Percentiles rank a stretch among this genome's conserved stretches.
These are phyloP conservation scores for Dryadomyces quercus-mongolicae DNA, from an alignment of 2,329 filamentous ascomycete genomes.

Conservation along the genomic window DNA sequence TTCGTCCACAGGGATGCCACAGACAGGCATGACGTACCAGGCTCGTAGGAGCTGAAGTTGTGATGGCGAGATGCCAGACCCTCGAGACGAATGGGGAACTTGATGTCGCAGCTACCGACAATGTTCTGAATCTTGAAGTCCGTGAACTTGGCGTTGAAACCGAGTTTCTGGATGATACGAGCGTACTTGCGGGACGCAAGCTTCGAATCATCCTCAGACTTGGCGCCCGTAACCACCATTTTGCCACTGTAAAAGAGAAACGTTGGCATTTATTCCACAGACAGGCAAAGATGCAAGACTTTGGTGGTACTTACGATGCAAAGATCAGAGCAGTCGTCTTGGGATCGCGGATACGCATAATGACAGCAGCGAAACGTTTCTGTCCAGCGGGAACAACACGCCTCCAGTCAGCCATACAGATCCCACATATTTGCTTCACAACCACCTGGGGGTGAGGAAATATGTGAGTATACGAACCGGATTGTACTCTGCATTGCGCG, in stretches of 20 bases:
- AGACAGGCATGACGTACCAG: constrained; percentile 20
- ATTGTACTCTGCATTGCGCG: constrained; percentile 97
- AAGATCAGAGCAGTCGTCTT: constrained; percentile 99
- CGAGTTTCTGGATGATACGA: constrained; percentile 98
- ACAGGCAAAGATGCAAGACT: no score
- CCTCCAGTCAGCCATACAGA: not conserved
- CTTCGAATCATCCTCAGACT: constrained; percentile 96
- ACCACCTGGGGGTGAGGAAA: not conserved
- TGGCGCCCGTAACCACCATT: constrained; percentile 98
- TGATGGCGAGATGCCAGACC: constrained; percentile 96
- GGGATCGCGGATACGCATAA: constrained; percentile 98
- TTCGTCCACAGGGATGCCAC: no score
- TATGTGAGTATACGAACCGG: constrained; percentile 29
- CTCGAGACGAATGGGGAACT: constrained; percentile 96
- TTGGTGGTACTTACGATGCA: constrained; percentile 30
- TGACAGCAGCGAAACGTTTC: constrained; percentile 95
- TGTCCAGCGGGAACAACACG: not conserved
- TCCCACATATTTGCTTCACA: not conserved
- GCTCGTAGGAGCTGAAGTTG: constrained; percentile 98
- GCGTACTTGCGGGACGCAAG: constrained; percentile 96
- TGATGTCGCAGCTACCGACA: constrained; percentile 96
- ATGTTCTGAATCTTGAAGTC: constrained; percentile 99
- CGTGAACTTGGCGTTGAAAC: constrained; percentile 98
- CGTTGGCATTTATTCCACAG: constrained; percentile 4
- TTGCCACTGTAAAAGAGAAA: constrained; percentile 54